phyloP scores from a whole-genome alignment of 2,329 filamentous ascomycete genomes.

The Aspergillus neotritici region DNA sequence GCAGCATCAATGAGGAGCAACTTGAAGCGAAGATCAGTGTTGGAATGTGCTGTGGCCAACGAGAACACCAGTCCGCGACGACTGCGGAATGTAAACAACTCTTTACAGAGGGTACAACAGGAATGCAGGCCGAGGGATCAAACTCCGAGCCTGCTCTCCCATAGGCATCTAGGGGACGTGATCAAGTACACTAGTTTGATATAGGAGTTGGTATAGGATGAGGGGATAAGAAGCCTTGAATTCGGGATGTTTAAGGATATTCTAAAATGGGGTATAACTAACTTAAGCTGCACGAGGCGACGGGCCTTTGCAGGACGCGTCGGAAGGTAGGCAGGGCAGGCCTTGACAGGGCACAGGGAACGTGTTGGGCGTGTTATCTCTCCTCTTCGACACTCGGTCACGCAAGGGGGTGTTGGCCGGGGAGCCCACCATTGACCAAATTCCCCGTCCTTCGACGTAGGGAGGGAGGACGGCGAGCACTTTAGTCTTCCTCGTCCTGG shows the following conservation, averaged over 20 bases:
- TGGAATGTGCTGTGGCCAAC: conserved; percentile 31
- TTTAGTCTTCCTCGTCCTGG: conserved; percentile 55
- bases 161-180: conserved; percentile 14
- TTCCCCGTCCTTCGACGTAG: conserved; percentile 25
- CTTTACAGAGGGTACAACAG: conserved; percentile 20
- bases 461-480: conserved; percentile 25
- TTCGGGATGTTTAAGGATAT: conserved; percentile 8
- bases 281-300: conserved; percentile 24
- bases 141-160: conserved; percentile 8
- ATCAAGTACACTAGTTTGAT: conserved; percentile 14
- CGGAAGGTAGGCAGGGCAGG: conserved; percentile 13
- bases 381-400: conserved; percentile 21
- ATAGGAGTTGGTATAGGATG: conserved; percentile 11
- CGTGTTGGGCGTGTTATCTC: conserved; percentile 26
- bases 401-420: conserved; percentile 31
- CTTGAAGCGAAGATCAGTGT: conserved; percentile 26
- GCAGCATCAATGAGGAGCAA: conserved; percentile 18
- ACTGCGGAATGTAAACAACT: conserved; percentile 28
- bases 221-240: conserved; percentile 10
- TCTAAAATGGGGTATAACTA: conserved; percentile 1
- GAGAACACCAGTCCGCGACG: conserved; percentile 15
- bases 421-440: conserved; percentile 13
- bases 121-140: conserved; percentile 28
- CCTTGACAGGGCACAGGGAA: conserved; percentile 30
- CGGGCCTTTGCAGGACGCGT: conserved; percentile 23